phyloP scores from a whole-genome alignment of 2,329 filamentous ascomycete genomes.

The Dothiorella sarmentorum region DNA sequence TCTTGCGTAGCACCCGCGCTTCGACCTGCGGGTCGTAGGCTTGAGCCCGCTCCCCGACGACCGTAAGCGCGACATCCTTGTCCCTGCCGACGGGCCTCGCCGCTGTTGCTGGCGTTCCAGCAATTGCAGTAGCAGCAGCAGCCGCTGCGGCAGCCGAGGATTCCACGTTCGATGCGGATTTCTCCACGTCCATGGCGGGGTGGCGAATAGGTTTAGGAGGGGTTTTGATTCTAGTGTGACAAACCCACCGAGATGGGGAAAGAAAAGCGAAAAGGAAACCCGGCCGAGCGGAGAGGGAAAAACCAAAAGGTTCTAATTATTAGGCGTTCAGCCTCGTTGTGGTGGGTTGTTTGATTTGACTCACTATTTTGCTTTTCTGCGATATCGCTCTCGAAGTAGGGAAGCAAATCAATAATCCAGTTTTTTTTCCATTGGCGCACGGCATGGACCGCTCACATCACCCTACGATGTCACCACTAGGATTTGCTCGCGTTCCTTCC shows the following conservation, averaged over 20 bases:
- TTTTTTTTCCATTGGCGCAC: not conserved
- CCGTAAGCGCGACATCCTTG: slow-evolving; percentile 55
- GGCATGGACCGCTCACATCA: not conserved
- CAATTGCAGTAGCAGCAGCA: not conserved
- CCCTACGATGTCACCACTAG: not conserved
- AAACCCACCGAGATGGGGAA: not conserved
- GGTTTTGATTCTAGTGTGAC: no score
- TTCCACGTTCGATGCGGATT: not conserved
- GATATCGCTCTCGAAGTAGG: no score
- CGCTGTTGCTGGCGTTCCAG: not conserved
- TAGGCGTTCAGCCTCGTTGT: no score
- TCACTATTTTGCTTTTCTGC: no score
- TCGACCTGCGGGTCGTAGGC: slow-evolving; percentile 54
- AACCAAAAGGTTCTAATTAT: no score
- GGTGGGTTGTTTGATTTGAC: no score
- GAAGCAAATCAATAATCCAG: no score
- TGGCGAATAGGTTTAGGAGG: not conserved
- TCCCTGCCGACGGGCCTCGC: slow-evolving; percentile 24
- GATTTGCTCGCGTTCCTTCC: not conserved
- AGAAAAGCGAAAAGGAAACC: not conserved
- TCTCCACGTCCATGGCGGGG: not conserved
- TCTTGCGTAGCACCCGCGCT: slow-evolving; percentile 60
- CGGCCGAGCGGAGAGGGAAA: no score
- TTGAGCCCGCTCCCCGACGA: slow-evolving; percentile 57
- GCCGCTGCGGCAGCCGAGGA: not conserved